phyloP scores from a whole-genome alignment of 768 basidiomycete genomes.

The Pisolithus orientalis region DNA sequence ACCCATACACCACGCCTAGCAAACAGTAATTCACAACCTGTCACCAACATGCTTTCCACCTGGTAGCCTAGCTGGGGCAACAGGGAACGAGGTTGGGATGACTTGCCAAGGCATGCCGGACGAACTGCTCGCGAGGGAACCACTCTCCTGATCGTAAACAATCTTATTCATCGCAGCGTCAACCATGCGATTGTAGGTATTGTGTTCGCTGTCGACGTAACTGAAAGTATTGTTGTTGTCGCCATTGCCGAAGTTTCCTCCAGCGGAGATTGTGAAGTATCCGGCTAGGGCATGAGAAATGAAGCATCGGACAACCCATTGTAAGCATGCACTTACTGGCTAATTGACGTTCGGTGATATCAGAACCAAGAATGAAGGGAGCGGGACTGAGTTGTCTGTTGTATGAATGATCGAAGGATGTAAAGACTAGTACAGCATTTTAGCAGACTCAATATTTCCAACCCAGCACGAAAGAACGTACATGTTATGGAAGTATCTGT shows the following conservation, averaged over 20 bases:
- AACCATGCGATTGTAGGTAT: constrained; percentile 58
- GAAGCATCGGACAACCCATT: neutral
- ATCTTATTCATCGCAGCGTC: constrained; percentile 57
- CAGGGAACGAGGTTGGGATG: neutral
- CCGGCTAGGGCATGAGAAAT: constrained; percentile 31
- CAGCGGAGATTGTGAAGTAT: constrained; percentile 38
- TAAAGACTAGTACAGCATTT: constrained; percentile 34
- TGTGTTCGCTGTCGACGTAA: constrained; percentile 52
- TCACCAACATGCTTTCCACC: constrained; percentile 18
- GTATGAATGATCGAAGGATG: constrained; percentile 64
- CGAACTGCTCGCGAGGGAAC: constrained; percentile 33
- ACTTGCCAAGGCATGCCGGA: constrained; percentile 5
- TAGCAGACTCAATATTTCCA: constrained; percentile 1
- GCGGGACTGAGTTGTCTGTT: constrained; percentile 49
- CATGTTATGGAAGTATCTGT: constrained; percentile 22
- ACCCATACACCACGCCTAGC: neutral
- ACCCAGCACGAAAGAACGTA: constrained; percentile 2
- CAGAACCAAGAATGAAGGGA: constrained; percentile 53
- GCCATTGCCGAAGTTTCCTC: constrained; percentile 58
- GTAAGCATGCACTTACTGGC: constrained; percentile 36
- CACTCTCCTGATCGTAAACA: constrained; percentile 50
- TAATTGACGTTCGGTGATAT: constrained; percentile 52
- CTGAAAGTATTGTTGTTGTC: constrained; percentile 63
- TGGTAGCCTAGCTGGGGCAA: constrained; percentile 28
- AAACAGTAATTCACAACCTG: neutral